Evolutionary conservation across 176 grass and related monocot species (phyloP), one percentile per base, ranked within the genome.

Genomic region (Cymbopogon citratus): DNA sequence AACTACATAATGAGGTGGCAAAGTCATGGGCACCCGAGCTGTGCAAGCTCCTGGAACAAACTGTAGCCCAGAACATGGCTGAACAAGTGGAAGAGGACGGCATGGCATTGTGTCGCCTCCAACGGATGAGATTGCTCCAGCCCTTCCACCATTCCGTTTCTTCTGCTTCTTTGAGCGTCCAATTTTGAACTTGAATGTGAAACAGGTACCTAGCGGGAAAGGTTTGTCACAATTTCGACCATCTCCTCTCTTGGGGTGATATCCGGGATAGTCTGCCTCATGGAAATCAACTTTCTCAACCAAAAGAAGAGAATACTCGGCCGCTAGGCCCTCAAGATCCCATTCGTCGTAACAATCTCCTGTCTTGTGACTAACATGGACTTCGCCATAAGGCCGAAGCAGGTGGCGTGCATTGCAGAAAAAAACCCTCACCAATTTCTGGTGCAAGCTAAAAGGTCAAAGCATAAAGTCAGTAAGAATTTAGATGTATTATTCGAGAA

Each of bases 301-400:
- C 76, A 86, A 6, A 52, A 83, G 0, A 51, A 94, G 83, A n/a
- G 78, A 91, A 62, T 14, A 35, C 66, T 68, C 38, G 0, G 66
- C 66, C 1, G 86, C 88, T 1, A 94, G 65, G 2, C 69, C 6
- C 63, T 72, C 28, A 4, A 91, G 59, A 38, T 78, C 12, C 91
- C 91, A 94, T 25, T 52, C 44, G 0, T 44, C 29, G 0, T 85
- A 89, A 0, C 79, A 80, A 3, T 13, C 2, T 23, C 74, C 69
- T 35, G 7, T 81, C 70, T 88, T 94, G 63, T 91, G 83, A 62
- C 71, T 89, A 2, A 94, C 15, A 38, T 94, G 91, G 70, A 91
- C 75, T 86, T 94, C 86, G 2, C 91, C 88, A 14, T 48, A 12
- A 12, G 57, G 56, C 46, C 25, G 69, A 73, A 94, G 82, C 38